Evolutionary conservation across 768 basidiomycete genomes (phyloP).

Genomic region (Hydnum rufescens): DNA sequence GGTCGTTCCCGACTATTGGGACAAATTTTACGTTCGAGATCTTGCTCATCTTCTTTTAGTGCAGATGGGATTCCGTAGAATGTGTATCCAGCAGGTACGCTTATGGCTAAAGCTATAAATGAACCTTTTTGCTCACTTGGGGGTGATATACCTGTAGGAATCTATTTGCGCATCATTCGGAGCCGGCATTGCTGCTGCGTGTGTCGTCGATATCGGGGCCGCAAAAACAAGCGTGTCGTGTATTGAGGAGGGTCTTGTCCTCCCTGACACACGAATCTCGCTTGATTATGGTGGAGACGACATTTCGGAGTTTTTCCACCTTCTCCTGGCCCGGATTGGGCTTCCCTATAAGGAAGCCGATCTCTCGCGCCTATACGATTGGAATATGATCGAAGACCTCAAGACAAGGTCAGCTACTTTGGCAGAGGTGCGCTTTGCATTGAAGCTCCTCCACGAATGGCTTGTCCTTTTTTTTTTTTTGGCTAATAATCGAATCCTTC

Average conservation of each 20-base stretch:
- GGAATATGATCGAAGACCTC: slow-evolving; percentile 80
- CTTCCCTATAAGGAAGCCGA: slow-evolving; percentile 82
- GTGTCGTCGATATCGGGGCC: slow-evolving; percentile 90
- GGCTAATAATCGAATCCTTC: neutral
- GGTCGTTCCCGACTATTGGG: slow-evolving; percentile 83
- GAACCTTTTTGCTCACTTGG: too few species aligned
- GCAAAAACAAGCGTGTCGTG: slow-evolving; percentile 69
- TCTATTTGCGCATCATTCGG: slow-evolving; percentile 76
- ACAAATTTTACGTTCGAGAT: slow-evolving; percentile 63
- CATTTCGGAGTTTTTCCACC: slow-evolving; percentile 74
- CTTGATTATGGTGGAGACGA: slow-evolving; percentile 88
- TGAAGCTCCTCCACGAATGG: neutral
- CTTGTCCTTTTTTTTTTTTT: slow-evolving; percentile 4
- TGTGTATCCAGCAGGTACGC: slow-evolving; percentile 75
- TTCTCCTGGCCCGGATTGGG: slow-evolving; percentile 53
- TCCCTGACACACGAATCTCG: slow-evolving; percentile 69
- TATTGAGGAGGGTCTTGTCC: slow-evolving; percentile 81
- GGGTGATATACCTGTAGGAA: slow-evolving; percentile 49
- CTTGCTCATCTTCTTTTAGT: slow-evolving; percentile 51
- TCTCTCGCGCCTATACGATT: slow-evolving; percentile 60
- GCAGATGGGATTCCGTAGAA: slow-evolving; percentile 78
- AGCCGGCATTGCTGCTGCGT: slow-evolving; percentile 84
- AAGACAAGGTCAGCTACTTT: slow-evolving; percentile 73
- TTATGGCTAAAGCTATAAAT: too few species aligned
- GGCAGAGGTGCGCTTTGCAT: slow-evolving; percentile 42